Evolutionary conservation across 345 rosid genomes (phyloP).

Genomic region (Camelina neglecta): DNA sequence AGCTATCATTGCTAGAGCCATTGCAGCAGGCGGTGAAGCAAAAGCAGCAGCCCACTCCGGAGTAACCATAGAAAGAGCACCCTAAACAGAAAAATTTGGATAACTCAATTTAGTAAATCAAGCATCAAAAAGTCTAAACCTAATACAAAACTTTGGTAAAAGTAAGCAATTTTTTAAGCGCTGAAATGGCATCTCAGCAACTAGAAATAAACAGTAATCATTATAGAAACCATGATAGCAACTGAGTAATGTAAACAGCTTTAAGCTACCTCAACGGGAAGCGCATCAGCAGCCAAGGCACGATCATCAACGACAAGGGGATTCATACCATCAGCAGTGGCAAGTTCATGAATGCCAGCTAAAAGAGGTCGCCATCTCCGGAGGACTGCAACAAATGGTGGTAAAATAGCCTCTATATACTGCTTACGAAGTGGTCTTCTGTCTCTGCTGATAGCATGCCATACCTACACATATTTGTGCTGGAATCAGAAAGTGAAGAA

Average conservation of each 20-base stretch:
- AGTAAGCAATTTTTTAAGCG: not conserved
- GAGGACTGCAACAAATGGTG: constrained; percentile 96
- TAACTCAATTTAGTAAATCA: constrained; percentile 18
- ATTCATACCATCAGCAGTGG: constrained; percentile 93
- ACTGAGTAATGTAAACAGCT: constrained; percentile 27
- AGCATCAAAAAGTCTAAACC: constrained; percentile 21
- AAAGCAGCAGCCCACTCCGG: constrained; percentile 99
- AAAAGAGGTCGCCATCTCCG: constrained; percentile 98
- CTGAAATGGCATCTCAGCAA: constrained; percentile 28
- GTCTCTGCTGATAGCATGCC: constrained; percentile 95
- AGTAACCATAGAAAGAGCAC: constrained; percentile 93
- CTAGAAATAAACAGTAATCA: constrained; percentile 31
- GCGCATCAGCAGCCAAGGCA: constrained; percentile 92
- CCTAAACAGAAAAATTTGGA: constrained; percentile 52
- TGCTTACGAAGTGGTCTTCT: constrained; percentile 85
- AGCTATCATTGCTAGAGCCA: constrained; percentile 99
- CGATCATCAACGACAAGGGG: constrained; percentile 96
- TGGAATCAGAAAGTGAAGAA: constrained; percentile 29
- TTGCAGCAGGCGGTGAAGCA: constrained; percentile 99
- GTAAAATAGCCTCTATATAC: constrained; percentile 91
- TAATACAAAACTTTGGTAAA: constrained; percentile 10
- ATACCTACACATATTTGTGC: constrained; percentile 61
- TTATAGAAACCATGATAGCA: constrained; percentile 23
- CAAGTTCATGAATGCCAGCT: constrained; percentile 98
- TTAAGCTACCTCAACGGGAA: constrained; percentile 80